Evolutionary conservation across 2,329 filamentous ascomycete species (phyloP).

Genomic region (Aspergillus fischeri): DNA sequence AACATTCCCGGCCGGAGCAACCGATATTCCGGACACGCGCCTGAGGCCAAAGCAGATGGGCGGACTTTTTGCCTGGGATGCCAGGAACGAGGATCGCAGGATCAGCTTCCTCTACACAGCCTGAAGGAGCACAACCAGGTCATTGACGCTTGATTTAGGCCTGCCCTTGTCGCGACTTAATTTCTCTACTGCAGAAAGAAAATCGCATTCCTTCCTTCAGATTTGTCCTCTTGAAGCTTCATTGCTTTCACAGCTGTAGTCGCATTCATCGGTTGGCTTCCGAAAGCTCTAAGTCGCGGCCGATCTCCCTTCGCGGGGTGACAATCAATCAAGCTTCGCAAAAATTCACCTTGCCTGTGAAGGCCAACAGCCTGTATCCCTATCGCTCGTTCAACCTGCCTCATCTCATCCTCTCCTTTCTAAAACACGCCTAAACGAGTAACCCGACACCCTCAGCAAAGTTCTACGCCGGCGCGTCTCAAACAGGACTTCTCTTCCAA

Average conservation of each 20-base stretch:
- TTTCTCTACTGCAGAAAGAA: slow-evolving; percentile 6
- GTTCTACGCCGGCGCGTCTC: neutral
- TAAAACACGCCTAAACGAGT: neutral
- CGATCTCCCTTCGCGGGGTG: neutral
- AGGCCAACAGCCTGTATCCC: neutral
- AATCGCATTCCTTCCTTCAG: neutral
- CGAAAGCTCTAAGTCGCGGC: slow-evolving; percentile 17
- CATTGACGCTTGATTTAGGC: slow-evolving; percentile 10
- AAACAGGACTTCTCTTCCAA: neutral
- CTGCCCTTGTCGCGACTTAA: slow-evolving; percentile 8
- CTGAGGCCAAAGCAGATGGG: slow-evolving; percentile 17
- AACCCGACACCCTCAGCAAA: neutral
- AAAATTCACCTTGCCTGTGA: neutral
- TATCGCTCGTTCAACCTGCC: neutral
- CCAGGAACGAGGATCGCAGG: slow-evolving; percentile 3
- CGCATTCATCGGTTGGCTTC: slow-evolving; percentile 14
- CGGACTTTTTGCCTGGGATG: slow-evolving; percentile 21
- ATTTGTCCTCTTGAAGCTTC: slow-evolving; percentile 6
- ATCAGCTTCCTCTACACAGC: slow-evolving; percentile 7
- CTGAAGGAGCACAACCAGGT: slow-evolving; percentile 12
- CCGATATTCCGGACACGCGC: slow-evolving; percentile 18
- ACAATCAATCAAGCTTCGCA: slow-evolving; percentile 5
- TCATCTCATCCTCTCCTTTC: neutral
- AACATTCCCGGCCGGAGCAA: neutral
- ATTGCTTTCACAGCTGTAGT: slow-evolving; percentile 9